phyloP scores from a whole-genome alignment of 306 rosid genomes.

The Medicago truncatula region DNA sequence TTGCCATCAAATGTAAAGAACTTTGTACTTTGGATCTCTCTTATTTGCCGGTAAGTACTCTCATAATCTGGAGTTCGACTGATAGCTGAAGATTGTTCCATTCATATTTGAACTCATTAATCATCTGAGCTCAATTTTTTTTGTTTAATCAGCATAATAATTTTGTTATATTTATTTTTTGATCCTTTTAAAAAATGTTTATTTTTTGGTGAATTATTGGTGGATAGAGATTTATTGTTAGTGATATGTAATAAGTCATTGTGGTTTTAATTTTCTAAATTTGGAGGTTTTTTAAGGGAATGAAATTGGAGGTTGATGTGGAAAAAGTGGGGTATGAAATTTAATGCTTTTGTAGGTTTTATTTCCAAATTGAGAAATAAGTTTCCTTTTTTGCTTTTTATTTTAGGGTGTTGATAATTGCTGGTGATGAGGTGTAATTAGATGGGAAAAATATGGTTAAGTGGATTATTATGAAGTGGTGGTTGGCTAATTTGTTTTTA shows the following conservation, averaged over 20 bases:
- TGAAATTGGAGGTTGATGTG: slow-evolving; percentile 17
- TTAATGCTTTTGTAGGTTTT: not conserved
- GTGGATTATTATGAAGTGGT: not conserved
- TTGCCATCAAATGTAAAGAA: slow-evolving; percentile 85
- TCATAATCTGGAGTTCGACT: too few species aligned
- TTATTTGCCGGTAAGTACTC: slow-evolving; percentile 66
- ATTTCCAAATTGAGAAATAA: not conserved
- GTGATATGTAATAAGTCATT: slow-evolving; percentile 14
- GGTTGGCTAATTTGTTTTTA: slow-evolving; percentile 12
- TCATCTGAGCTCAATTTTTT: too few species aligned
- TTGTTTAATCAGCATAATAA: too few species aligned
- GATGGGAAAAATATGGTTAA: not conserved
- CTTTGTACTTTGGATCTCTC: slow-evolving; percentile 80
- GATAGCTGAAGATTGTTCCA: too few species aligned
- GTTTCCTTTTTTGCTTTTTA: not conserved
- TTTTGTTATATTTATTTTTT: too few species aligned
- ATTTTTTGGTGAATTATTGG: not conserved
- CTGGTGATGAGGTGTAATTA: slow-evolving; percentile 14
- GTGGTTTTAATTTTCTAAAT: slow-evolving; percentile 19
- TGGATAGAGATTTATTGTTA: not conserved
- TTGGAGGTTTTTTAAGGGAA: slow-evolving; percentile 4
- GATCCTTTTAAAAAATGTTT: too few species aligned
- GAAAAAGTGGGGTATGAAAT: not conserved
- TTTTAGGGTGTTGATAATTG: not conserved
- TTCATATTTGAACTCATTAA: too few species aligned